Evolutionary conservation across 805 yeast genomes (phyloP).

Genomic region (Candida hungchunana): DNA sequence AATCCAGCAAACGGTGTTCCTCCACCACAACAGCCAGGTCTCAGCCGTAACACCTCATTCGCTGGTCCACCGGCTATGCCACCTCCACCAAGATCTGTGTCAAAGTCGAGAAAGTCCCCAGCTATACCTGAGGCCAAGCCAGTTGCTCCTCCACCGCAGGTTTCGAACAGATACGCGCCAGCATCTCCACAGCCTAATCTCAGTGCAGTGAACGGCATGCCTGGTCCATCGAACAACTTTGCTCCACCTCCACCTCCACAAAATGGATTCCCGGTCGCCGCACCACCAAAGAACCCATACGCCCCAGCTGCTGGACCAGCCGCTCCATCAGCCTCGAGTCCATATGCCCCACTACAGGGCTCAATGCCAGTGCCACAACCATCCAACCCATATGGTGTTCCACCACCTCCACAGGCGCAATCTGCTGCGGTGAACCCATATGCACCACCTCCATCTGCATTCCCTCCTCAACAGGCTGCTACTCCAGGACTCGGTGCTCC

Average conservation of each 20-base stretch:
- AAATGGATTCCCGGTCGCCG: conserved; percentile 9
- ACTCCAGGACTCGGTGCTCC: conserved; percentile 6
- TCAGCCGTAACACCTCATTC: conserved; percentile 23
- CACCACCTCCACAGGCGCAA: conserved; percentile 17
- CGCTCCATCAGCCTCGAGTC: too few species aligned
- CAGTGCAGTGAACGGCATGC: conserved; percentile 11
- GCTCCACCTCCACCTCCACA: conserved; percentile 33
- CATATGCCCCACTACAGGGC: conserved; percentile 34
- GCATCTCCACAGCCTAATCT: conserved; percentile 21
- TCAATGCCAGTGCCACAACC: conserved; percentile 22
- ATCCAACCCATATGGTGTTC: conserved; percentile 39
- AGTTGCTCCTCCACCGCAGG: conserved; percentile 19
- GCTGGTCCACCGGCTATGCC: conserved; percentile 26
- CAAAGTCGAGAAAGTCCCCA: conserved; percentile 23
- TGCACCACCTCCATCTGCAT: conserved; percentile 15
- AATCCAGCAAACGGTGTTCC: conserved; percentile 18
- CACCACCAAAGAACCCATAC: conserved; percentile 33
- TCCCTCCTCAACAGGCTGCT: conserved; percentile 14
- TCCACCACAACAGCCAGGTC: conserved; percentile 21
- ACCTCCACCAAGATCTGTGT: conserved; percentile 33
- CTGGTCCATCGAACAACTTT: conserved; percentile 20
- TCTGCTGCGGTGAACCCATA: conserved; percentile 28
- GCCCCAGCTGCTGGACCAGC: conserved; percentile 32
- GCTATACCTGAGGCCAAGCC: conserved; percentile 18
- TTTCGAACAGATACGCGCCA: conserved; percentile 32